Conservation (phyloP, 495 filamentous ascomycete species). For the Astrothelium subdiscretum region DNA sequence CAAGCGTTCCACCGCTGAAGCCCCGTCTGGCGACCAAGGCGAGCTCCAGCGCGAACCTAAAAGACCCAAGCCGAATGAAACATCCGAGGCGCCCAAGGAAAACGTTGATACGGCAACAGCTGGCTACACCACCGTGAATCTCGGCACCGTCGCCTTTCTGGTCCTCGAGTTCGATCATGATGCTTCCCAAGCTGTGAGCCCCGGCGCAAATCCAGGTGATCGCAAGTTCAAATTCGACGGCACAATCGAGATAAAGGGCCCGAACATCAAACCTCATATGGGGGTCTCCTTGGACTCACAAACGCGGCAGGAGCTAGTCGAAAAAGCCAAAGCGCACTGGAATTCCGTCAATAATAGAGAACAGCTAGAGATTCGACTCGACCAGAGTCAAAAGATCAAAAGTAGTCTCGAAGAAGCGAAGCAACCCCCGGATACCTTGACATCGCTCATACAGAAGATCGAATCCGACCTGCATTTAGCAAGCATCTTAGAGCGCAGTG, state of each 20-base stretch:
- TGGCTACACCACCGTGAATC: background rate
- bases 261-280: background rate
- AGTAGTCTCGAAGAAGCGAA: background rate
- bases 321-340: background rate
- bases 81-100: no score
- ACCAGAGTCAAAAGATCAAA: background rate
- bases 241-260: background rate
- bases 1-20: no score
- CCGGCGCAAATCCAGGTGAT: background rate
- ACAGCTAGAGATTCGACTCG: background rate
- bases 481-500: background rate
- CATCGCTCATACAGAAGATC: background rate
- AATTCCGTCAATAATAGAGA: background rate
- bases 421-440: background rate
- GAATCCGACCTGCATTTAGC: background rate
- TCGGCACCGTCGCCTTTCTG: background rate
- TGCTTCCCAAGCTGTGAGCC: no score
- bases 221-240: background rate
- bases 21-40: no score
- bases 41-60: no score
- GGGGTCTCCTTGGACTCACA: slow-evolving; percentile 10
- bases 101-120: background rate
- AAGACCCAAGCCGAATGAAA: no score
- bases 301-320: background rate
- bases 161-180: background rate